phyloP scores from a whole-genome alignment of 371 early-diverging fungal genomes.

The Mucor plumbeus region DNA sequence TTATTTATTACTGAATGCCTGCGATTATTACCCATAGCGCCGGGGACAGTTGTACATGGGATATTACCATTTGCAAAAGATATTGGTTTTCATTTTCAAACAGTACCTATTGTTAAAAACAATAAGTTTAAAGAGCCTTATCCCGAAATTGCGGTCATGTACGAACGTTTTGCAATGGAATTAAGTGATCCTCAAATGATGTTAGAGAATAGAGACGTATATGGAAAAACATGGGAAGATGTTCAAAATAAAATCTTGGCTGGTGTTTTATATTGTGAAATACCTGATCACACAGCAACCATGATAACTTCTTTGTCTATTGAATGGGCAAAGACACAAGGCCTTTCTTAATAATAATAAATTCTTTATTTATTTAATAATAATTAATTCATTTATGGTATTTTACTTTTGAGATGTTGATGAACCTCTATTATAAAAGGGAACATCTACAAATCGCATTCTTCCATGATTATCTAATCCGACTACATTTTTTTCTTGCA shows the following conservation, averaged over 20 bases:
- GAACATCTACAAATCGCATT: constrained; percentile 18
- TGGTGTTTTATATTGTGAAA: constrained; percentile 37
- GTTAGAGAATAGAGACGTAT: neutral
- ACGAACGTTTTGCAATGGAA: constrained; percentile 47
- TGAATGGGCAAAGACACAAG: constrained; percentile 42
- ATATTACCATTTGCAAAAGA: constrained; percentile 50
- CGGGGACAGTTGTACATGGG: constrained; percentile 26
- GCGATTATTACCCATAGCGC: constrained; percentile 33
- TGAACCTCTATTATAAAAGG: constrained; percentile 19
- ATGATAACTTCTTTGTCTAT: constrained; percentile 31
- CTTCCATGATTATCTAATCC: constrained; percentile 23
- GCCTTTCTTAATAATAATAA: constrained; percentile 6
- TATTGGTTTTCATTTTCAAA: constrained; percentile 34
- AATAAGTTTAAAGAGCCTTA: constrained; percentile 14
- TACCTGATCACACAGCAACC: constrained; percentile 35
- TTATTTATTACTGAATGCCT: constrained; percentile 42
- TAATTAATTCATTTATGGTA: too few species aligned
- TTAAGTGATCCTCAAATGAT: constrained; percentile 29
- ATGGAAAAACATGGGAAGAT: constrained; percentile 12
- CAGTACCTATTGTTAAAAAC: constrained; percentile 2
- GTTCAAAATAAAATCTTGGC: constrained; percentile 24
- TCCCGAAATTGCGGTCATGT: constrained; percentile 30
- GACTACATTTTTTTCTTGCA: constrained; percentile 6
- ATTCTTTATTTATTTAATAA: neutral
- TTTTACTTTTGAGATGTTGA: neutral